These are phyloP conservation scores for Hortaea werneckii DNA, from an alignment of 2,329 filamentous ascomycete species.

Conservation along the genomic window DNA sequence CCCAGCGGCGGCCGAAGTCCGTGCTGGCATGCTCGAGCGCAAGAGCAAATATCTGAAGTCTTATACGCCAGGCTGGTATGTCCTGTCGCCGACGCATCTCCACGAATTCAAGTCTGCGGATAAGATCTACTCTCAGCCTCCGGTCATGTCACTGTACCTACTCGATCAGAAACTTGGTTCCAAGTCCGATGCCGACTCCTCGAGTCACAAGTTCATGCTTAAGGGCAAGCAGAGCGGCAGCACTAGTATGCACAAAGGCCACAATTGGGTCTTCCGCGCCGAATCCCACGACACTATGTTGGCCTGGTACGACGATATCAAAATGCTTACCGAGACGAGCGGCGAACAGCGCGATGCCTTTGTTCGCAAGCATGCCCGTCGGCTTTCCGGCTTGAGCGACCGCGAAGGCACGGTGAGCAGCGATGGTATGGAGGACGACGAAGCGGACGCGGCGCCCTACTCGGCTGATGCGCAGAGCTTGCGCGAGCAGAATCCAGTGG, in stretches of 20 bases:
- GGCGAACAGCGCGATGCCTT: conserved; percentile 83
- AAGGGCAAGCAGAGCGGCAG: conserved; percentile 94
- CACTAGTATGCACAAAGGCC: conserved; percentile 71
- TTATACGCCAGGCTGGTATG: conserved; percentile 94
- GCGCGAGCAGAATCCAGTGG: conserved; percentile 26
- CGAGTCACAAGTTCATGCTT: conserved; percentile 94
- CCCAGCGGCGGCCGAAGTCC: conserved; percentile 70
- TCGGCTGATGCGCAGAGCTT: conserved; percentile 46
- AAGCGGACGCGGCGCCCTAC: conserved; percentile 56
- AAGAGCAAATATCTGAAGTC: conserved; percentile 99
- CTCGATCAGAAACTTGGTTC: conserved; percentile 92
- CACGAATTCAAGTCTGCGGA: conserved; percentile 99
- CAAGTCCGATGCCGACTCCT: conserved; percentile 70
- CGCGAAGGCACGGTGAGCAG: conserved; percentile 48
- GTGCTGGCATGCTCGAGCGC: conserved; percentile 83
- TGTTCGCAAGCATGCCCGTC: conserved; percentile 71
- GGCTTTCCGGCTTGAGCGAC: conserved; percentile 55
- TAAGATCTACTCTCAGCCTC: conserved; percentile 68
- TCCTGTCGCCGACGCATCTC: conserved; percentile 88
- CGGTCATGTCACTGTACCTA: conserved; percentile 92
- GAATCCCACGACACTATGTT: conserved; percentile 86
- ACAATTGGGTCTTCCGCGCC: conserved; percentile 58
- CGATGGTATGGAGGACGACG: conserved; percentile 70
- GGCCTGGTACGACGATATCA: conserved; percentile 92
- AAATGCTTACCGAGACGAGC: conserved; percentile 75